Evolutionary conservation across 1,284 basidiomycete species (phyloP).

Genomic region (Cryptococcus hybrid): DNA sequence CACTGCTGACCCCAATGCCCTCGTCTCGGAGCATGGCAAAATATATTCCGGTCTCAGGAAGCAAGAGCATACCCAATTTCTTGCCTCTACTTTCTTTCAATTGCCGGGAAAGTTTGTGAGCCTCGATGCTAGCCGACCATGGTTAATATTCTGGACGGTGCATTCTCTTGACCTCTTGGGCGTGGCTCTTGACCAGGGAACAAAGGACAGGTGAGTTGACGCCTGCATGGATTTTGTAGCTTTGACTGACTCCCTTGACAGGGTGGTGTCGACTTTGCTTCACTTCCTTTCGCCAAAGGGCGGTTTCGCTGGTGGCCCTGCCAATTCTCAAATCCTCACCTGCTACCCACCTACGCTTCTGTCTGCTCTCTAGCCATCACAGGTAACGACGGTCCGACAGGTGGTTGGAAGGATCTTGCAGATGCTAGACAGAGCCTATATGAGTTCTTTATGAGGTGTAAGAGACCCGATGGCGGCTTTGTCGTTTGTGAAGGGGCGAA

Average conservation of each 20-base stretch:
- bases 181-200: constrained; percentile 69
- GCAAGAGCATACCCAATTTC: constrained; percentile 36
- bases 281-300: constrained; percentile 75
- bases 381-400: constrained; percentile 62
- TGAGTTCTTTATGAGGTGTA: constrained; percentile 86
- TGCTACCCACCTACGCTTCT: constrained; percentile 87
- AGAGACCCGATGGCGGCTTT: constrained; percentile 93
- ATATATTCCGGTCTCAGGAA: constrained; percentile 24
- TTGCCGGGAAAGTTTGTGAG: constrained; percentile 70
- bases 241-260: not conserved
- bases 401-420: constrained; percentile 75
- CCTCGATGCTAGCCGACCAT: constrained; percentile 88
- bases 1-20: constrained; percentile 15
- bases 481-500: constrained; percentile 84
- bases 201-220: constrained; percentile 65
- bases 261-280: constrained; percentile 59
- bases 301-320: constrained; percentile 88
- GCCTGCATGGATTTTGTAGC: not conserved
- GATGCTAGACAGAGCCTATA: constrained; percentile 69
- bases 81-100: constrained; percentile 38
- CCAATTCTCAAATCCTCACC: constrained; percentile 71
- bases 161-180: constrained; percentile 77
- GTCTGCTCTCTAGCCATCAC: constrained; percentile 80
- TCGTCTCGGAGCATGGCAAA: constrained; percentile 19
- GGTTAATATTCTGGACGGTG: constrained; percentile 88